Evolutionary conservation across 164 flowering plant genomes (phyloP).

Genomic region (Warburgia ugandensis): DNA sequence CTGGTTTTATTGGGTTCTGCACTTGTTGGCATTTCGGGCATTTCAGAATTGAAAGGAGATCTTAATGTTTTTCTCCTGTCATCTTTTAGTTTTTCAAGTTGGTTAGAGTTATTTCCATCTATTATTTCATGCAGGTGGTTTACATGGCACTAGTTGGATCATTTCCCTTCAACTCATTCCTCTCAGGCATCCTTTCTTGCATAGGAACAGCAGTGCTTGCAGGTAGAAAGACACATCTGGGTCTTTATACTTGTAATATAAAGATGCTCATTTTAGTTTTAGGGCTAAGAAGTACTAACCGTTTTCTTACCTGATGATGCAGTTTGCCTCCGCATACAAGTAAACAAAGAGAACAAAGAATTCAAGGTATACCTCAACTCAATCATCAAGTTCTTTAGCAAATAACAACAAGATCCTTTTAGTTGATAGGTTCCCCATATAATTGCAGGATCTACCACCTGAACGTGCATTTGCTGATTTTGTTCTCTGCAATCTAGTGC

Average conservation of each 20-base stretch:
- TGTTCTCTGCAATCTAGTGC: slow-evolving; percentile 93
- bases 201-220: slow-evolving; percentile 97
- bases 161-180: slow-evolving; percentile 96
- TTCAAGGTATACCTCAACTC: slow-evolving; percentile 51
- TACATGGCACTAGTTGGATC: slow-evolving; percentile 98
- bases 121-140: slow-evolving; percentile 49
- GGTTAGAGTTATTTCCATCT: neutral
- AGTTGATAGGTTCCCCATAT: no score
- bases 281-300: neutral
- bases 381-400: no score
- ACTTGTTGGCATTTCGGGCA: no score
- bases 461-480: slow-evolving; percentile 98
- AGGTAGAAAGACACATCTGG: no score
- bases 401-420: no score
- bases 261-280: no score
- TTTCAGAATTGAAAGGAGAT: no score
- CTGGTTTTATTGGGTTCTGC: no score
- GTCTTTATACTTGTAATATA: no score
- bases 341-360: slow-evolving; percentile 99
- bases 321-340: slow-evolving; percentile 97
- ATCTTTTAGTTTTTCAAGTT: neutral
- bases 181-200: slow-evolving; percentile 93
- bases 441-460: slow-evolving; percentile 81
- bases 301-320: slow-evolving; percentile 6
- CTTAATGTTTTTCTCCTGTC: no score